Percentiles rank a stretch among this genome's conserved stretches.
Evolutionary conservation across 805 yeast genomes (phyloP).

Genomic region (Cyberlindnera euphorbiae): DNA sequence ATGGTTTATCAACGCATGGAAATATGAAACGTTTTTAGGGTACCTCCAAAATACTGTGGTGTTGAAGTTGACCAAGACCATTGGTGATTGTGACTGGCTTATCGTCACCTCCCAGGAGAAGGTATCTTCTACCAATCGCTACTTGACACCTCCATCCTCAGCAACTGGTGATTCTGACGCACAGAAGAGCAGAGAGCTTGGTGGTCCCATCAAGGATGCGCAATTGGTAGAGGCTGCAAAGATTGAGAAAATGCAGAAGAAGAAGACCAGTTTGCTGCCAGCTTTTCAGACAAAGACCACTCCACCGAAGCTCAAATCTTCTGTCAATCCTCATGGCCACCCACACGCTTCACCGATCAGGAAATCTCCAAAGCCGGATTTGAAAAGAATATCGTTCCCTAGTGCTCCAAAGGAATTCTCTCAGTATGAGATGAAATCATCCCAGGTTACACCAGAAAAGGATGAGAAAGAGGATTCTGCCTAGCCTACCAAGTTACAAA

Average conservation of each 20-base stretch:
- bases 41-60: conserved; percentile 32
- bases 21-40: conserved; percentile 34
- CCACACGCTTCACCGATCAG: conserved; percentile 13
- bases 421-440: conserved; percentile 14
- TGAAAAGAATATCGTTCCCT: conserved; percentile 23
- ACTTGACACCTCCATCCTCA: conserved; percentile 25
- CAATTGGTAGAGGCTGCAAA: too few species aligned
- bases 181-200: conserved; percentile 14
- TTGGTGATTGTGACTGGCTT: conserved; percentile 38
- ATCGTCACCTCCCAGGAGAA: conserved; percentile 31
- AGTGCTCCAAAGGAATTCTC: conserved; percentile 19
- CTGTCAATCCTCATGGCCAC: conserved; percentile 6
- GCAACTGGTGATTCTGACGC: conserved; percentile 17
- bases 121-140: conserved; percentile 25
- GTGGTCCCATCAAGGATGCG: conserved; percentile 13
- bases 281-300: conserved; percentile 6
- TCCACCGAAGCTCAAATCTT: background rate
- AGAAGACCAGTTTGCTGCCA: conserved; percentile 11
- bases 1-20: conserved; percentile 38
- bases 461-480: conserved; percentile 1
- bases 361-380: conserved; percentile 12
- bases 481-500: background rate
- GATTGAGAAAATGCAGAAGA: conserved; percentile 1
- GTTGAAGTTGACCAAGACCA: conserved; percentile 31
- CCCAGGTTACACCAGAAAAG: conserved; percentile 1